A percentile compares a stretch with the other conserved stretches of the same genome.
Conservation (phyloP, 306 rosid species). For the Fragaria iinumae region DNA sequence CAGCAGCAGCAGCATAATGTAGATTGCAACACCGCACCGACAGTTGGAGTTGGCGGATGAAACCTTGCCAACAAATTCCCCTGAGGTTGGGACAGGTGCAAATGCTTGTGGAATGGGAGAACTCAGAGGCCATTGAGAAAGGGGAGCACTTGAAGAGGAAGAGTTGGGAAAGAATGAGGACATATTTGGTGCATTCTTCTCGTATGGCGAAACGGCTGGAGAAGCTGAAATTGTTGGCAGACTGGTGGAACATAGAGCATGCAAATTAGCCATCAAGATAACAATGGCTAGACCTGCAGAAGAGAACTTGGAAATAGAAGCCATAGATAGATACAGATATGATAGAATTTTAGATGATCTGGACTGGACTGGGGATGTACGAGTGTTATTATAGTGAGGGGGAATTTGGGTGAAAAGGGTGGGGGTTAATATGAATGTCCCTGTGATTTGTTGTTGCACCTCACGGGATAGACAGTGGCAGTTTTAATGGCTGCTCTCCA, state of each 20-base stretch:
- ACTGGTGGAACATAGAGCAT: constrained; percentile 26
- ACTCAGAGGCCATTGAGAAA: constrained; percentile 27
- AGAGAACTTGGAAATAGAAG: constrained; percentile 17
- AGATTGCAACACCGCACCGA: background rate
- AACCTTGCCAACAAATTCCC: constrained; percentile 55
- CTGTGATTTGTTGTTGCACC: constrained; percentile 21
- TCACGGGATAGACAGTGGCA: constrained; percentile 48
- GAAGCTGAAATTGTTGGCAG: constrained; percentile 58
- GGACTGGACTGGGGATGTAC: constrained; percentile 16
- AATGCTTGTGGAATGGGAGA: constrained; percentile 33
- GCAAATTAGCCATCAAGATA: constrained; percentile 29
- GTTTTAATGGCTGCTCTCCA: background rate
- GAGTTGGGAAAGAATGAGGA: constrained; percentile 56
- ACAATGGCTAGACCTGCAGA: background rate
- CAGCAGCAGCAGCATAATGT: constrained; percentile 10
- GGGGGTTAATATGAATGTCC: background rate
- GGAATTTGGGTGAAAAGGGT: constrained; percentile 3
- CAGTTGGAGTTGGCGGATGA: constrained; percentile 37
- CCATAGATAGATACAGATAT: constrained; percentile 34
- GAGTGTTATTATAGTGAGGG: background rate
- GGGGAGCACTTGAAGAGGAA: constrained; percentile 26
- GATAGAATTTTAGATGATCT: constrained; percentile 6
- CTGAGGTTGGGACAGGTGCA: constrained; percentile 45
- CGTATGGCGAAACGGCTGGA: constrained; percentile 50
- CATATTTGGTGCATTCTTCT: constrained; percentile 45